A percentile compares a stretch with the other conserved stretches of the same genome.
Conservation (phyloP, 441 rosid genomes). For the Lepidium campestre region DNA sequence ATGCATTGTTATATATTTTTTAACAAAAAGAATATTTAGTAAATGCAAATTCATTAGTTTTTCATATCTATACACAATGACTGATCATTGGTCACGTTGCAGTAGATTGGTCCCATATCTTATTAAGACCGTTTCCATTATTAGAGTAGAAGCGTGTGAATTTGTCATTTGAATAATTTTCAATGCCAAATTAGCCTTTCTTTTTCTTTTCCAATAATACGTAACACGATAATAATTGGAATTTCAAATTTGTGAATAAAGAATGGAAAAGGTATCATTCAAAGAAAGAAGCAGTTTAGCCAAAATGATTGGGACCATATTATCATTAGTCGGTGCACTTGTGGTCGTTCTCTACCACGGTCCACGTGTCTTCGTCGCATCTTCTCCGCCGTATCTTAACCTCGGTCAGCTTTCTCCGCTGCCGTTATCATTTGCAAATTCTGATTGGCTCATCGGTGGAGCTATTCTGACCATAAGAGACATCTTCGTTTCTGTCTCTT, state of each 20-base stretch:
- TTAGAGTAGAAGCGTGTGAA: no score
- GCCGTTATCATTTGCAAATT: neutral
- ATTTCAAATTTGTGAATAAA: slow-evolving; percentile 4
- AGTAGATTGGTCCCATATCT: no score
- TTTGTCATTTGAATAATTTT: no score
- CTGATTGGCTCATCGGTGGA: slow-evolving; percentile 41
- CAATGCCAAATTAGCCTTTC: no score
- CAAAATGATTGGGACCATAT: slow-evolving; percentile 35
- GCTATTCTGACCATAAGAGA: slow-evolving; percentile 20
- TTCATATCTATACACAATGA: no score
- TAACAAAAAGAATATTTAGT: no score
- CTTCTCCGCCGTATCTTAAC: neutral
- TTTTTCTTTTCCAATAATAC: neutral
- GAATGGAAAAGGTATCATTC: slow-evolving; percentile 44
- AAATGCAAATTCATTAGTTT: no score
- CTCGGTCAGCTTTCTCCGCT: neutral
- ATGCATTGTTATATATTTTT: no score
- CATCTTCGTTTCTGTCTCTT: slow-evolving; percentile 7
- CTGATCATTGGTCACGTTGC: no score
- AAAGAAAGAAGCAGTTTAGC: slow-evolving; percentile 37
- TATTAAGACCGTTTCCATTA: no score
- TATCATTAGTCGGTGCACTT: slow-evolving; percentile 38
- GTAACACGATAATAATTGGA: slow-evolving; percentile 2
- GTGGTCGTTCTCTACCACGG: slow-evolving; percentile 40
- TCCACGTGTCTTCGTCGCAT: slow-evolving; percentile 17